Conservation (phyloP, 2,329 filamentous ascomycete species). For the Xylariaceae sp. region DNA sequence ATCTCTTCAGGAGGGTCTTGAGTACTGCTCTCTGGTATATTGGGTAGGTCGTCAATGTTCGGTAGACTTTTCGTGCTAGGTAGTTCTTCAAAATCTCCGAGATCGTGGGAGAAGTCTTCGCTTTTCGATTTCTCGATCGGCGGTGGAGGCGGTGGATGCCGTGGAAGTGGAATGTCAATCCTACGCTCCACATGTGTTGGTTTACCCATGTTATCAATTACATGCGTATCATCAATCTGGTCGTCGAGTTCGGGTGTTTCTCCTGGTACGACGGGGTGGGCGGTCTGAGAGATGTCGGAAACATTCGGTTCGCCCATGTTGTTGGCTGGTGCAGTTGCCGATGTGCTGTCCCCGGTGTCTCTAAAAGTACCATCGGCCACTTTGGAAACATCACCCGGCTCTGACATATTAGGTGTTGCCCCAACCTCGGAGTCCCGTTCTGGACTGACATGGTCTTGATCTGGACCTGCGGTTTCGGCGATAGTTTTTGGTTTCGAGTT, state of each 20-base stretch:
- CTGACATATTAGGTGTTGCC: not conserved
- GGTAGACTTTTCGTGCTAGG: constrained; percentile 23
- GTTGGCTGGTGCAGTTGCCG: constrained; percentile 13
- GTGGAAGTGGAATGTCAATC: constrained; percentile 33
- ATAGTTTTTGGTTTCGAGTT: not conserved
- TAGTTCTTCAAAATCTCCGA: constrained; percentile 26
- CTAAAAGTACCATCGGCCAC: constrained; percentile 19
- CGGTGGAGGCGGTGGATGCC: constrained; percentile 18
- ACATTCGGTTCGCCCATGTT: constrained; percentile 23
- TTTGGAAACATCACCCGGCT: constrained; percentile 23
- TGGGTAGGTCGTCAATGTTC: constrained; percentile 24
- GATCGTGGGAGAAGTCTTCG: constrained; percentile 16
- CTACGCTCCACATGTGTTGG: constrained; percentile 31
- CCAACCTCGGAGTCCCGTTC: not conserved
- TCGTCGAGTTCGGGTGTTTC: not conserved
- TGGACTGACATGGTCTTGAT: not conserved
- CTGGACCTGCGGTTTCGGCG: not conserved
- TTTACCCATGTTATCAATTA: constrained; percentile 32
- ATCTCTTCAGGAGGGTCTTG: constrained; percentile 35
- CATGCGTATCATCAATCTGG: constrained; percentile 12
- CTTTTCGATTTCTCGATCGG: constrained; percentile 12
- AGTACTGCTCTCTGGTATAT: constrained; percentile 25
- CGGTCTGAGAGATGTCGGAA: constrained; percentile 21
- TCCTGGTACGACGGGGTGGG: constrained; percentile 14
- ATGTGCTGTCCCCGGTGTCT: constrained; percentile 1